Evolutionary conservation across 192 early-diverging fungal genomes (phyloP).

Genomic region (Coemansia sp.): DNA sequence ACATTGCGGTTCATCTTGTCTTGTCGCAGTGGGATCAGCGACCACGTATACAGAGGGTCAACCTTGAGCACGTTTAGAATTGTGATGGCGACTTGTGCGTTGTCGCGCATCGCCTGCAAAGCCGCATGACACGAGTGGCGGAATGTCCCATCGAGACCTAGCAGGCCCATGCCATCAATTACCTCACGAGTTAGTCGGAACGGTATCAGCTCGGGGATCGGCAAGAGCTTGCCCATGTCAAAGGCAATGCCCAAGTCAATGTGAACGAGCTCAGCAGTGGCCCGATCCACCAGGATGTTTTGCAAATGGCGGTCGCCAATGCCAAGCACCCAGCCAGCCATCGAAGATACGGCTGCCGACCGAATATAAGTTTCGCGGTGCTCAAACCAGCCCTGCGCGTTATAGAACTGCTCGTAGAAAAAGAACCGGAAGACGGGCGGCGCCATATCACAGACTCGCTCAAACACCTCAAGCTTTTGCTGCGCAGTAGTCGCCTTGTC

Average conservation of each 20-base stretch:
- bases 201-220: constrained; percentile 88
- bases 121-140: constrained; percentile 75
- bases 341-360: constrained; percentile 82
- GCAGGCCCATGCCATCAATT: constrained; percentile 84
- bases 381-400: constrained; percentile 75
- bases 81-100: constrained; percentile 78
- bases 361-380: constrained; percentile 70
- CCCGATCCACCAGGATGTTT: constrained; percentile 86
- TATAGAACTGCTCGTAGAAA: constrained; percentile 77
- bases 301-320: constrained; percentile 92
- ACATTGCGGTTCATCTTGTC: constrained; percentile 47
- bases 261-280: constrained; percentile 85
- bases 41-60: constrained; percentile 84
- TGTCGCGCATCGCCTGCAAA: constrained; percentile 73
- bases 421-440: constrained; percentile 67
- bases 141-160: constrained; percentile 80
- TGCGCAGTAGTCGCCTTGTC: constrained; percentile 53
- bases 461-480: constrained; percentile 59
- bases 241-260: constrained; percentile 98
- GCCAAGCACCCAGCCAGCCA: constrained; percentile 87
- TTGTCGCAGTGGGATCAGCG: constrained; percentile 42
- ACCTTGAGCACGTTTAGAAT: constrained; percentile 94
- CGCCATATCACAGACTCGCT: constrained; percentile 51
- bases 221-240: constrained; percentile 86
- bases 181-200: constrained; percentile 91